Conservation (phyloP, 306 rosid species). For the Rosa chinensis region DNA sequence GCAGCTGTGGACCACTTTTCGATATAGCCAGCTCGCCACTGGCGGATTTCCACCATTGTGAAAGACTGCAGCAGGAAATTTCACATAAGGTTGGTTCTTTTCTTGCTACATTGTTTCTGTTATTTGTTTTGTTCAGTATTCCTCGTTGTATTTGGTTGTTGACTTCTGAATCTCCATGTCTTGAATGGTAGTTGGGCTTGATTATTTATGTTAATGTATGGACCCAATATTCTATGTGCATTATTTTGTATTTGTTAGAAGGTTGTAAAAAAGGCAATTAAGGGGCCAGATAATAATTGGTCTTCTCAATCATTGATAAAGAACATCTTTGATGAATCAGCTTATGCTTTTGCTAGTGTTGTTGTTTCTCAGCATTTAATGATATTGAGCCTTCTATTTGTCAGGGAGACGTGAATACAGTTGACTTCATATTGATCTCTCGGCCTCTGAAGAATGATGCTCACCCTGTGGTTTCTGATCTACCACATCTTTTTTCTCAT, state of each 20-base stretch:
- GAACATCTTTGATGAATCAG: background rate
- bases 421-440: conserved; percentile 84
- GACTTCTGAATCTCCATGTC: background rate
- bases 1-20: conserved; percentile 48
- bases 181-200: background rate
- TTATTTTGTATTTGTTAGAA: background rate
- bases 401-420: conserved; percentile 57
- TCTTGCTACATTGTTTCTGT: conserved; percentile 15
- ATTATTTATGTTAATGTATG: background rate
- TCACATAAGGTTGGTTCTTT: conserved; percentile 50
- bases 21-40: conserved; percentile 61
- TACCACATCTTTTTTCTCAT: conserved; percentile 66
- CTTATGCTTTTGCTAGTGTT: background rate
- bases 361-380: conserved; percentile 12
- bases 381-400: conserved; percentile 15
- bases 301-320: background rate
- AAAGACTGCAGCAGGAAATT: conserved; percentile 68
- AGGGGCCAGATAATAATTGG: background rate
- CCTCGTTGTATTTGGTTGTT: background rate
- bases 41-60: conserved; percentile 71
- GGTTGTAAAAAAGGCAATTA: background rate
- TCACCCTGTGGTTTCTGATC: conserved; percentile 44
- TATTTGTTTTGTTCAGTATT: background rate
- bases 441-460: conserved; percentile 42
- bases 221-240: background rate